Percentiles rank a stretch among this genome's conserved stretches.
Evolutionary conservation across 352 stramenopile genomes (phyloP).

Genomic region (Pythium aphanidermatum): DNA sequence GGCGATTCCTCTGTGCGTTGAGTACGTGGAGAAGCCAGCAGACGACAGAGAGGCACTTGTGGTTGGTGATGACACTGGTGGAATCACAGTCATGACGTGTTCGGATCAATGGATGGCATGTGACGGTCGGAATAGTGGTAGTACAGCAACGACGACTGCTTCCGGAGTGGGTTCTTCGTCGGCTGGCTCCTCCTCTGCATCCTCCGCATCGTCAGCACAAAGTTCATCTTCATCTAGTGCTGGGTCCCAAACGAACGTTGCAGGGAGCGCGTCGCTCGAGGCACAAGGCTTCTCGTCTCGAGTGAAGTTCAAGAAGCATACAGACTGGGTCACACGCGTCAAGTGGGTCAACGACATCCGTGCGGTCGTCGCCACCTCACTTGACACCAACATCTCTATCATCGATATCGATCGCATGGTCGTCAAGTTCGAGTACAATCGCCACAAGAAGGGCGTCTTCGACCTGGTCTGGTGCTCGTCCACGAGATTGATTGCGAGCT

Average conservation of each 20-base stretch:
- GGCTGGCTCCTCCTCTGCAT: neutral
- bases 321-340: conserved; percentile 77
- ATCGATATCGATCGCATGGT: conserved; percentile 73
- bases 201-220: conserved; percentile 3
- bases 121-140: conserved; percentile 46
- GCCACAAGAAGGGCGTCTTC: conserved; percentile 82
- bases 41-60: conserved; percentile 70
- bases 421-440: conserved; percentile 79
- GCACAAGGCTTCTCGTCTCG: conserved; percentile 54
- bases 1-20: conserved; percentile 71
- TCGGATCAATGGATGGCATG: conserved; percentile 64
- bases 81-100: conserved; percentile 67
- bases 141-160: conserved; percentile 5
- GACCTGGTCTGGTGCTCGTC: conserved; percentile 71
- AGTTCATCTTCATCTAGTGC: conserved; percentile 2
- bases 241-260: conserved; percentile 21
- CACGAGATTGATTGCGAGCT: conserved; percentile 73
- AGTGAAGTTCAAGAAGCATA: conserved; percentile 79
- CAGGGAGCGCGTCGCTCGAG: conserved; percentile 47
- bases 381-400: conserved; percentile 79
- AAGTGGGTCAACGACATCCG: conserved; percentile 83
- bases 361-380: conserved; percentile 67
- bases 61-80: conserved; percentile 68
- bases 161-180: conserved; percentile 2
- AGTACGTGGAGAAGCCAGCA: conserved; percentile 71